These are phyloP conservation scores for Astrothelium subdiscretum DNA, from an alignment of 495 filamentous ascomycete genomes.

Conservation along the genomic window DNA sequence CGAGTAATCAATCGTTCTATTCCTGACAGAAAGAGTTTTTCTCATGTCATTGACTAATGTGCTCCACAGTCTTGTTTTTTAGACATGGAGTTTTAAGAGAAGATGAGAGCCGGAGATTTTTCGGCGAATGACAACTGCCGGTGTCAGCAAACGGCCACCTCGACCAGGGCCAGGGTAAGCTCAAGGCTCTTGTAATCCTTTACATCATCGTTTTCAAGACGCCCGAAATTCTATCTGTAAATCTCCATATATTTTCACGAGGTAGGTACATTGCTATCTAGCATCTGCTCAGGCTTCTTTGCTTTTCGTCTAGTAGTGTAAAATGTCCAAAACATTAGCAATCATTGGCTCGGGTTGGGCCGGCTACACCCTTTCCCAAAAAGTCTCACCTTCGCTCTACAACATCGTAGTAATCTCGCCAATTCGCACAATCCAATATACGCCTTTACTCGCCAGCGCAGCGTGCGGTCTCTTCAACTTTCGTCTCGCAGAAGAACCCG, in stretches of 20 bases:
- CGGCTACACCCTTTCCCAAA: constrained; percentile 8
- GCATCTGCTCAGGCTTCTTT: not conserved
- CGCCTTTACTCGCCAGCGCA: constrained; percentile 8
- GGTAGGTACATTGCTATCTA: not conserved
- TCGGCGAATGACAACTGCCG: not conserved
- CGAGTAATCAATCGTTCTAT: not conserved
- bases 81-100: not conserved
- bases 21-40: no score
- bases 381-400: constrained; percentile 4
- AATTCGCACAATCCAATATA: constrained; percentile 8
- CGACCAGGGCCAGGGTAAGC: not conserved
- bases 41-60: no score
- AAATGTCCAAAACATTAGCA: constrained; percentile 8
- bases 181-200: not conserved
- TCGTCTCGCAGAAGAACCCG: constrained; percentile 8
- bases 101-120: not conserved
- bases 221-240: not conserved
- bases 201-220: not conserved
- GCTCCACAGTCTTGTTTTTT: no score
- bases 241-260: not conserved
- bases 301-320: not conserved
- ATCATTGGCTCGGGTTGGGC: constrained; percentile 12
- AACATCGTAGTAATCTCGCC: constrained; percentile 10
- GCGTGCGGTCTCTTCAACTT: constrained; percentile 14
- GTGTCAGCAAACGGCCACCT: not conserved